Evolutionary conservation across 2,329 filamentous ascomycete genomes (phyloP).

Genomic region (Orbilia blumenaviensis): DNA sequence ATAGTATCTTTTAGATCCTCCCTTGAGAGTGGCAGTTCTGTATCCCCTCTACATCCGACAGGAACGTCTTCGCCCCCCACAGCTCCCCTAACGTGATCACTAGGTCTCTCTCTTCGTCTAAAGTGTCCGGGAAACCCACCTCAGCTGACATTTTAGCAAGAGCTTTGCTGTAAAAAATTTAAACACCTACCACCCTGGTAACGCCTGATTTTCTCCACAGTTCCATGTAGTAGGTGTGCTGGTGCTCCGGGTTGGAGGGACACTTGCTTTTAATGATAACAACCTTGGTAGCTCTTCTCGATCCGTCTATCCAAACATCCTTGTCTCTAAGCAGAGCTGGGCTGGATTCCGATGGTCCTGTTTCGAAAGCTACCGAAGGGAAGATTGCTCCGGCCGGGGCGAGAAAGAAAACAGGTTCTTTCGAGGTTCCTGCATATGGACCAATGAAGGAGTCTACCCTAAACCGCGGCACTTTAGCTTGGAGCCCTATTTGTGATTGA

Average conservation of each 20-base stretch:
- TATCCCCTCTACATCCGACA: neutral
- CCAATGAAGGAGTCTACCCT: too few relatives aligned
- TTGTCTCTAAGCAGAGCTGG: neutral
- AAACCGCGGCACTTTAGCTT: too few relatives aligned
- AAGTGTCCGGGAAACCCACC: neutral
- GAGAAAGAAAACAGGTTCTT: neutral
- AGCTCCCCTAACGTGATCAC: neutral
- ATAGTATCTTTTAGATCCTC: neutral
- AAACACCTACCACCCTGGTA: neutral
- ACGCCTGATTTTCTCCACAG: neutral
- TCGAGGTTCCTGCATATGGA: neutral
- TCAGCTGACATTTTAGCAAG: neutral
- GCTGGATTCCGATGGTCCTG: neutral
- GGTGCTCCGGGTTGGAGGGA: neutral
- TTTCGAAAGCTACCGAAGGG: neutral
- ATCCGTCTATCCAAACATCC: neutral
- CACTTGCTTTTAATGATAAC: neutral
- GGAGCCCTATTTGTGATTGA: too few relatives aligned
- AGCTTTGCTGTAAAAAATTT: neutral
- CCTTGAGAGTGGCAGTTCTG: neutral
- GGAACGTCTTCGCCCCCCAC: neutral
- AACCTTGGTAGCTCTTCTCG: neutral
- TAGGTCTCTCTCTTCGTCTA: neutral
- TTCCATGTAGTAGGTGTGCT: neutral
- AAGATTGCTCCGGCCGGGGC: neutral